A percentile compares a stretch with the other conserved stretches of the same genome.
Conservation (phyloP, 495 filamentous ascomycete genomes). For the Annulohypoxylon moriforme region DNA sequence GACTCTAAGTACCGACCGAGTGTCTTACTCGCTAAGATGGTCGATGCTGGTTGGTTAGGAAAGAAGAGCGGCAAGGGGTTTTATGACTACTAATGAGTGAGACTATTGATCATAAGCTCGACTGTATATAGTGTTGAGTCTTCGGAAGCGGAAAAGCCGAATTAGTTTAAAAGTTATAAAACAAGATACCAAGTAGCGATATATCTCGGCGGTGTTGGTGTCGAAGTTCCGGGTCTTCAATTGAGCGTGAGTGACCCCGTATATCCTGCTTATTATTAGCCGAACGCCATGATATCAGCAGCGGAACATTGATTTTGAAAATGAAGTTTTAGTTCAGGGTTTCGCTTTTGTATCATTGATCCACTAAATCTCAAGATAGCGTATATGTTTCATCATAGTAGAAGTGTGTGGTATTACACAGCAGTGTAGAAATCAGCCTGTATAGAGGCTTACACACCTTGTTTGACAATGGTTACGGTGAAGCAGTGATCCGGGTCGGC, state of each 20-base stretch:
- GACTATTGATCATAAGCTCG: no score
- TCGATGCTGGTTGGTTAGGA: slow-evolving; percentile 96
- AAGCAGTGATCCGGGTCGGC: not conserved
- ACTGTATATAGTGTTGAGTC: no score
- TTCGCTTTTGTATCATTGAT: not conserved
- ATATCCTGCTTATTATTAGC: not conserved
- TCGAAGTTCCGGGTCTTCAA: no score
- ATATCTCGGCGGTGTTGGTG: no score
- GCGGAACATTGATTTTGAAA: no score
- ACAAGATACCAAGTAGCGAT: no score
- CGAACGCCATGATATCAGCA: not conserved
- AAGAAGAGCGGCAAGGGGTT: slow-evolving; percentile 98
- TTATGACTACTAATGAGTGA: slow-evolving; percentile 75
- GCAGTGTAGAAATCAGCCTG: not conserved
- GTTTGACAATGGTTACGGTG: not conserved
- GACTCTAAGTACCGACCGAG: slow-evolving; percentile 95
- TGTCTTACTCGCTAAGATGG: slow-evolving; percentile 90
- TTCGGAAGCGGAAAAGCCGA: no score
- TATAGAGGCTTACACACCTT: not conserved
- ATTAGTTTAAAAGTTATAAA: no score
- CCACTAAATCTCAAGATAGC: not conserved
- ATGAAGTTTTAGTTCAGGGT: not conserved
- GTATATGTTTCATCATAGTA: not conserved
- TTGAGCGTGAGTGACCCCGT: no score
- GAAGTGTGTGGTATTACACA: not conserved